A percentile compares a stretch with the other conserved stretches of the same genome.
phyloP scores from a whole-genome alignment of 75 land plant genomes.

The Adiantum capillusveneris region DNA sequence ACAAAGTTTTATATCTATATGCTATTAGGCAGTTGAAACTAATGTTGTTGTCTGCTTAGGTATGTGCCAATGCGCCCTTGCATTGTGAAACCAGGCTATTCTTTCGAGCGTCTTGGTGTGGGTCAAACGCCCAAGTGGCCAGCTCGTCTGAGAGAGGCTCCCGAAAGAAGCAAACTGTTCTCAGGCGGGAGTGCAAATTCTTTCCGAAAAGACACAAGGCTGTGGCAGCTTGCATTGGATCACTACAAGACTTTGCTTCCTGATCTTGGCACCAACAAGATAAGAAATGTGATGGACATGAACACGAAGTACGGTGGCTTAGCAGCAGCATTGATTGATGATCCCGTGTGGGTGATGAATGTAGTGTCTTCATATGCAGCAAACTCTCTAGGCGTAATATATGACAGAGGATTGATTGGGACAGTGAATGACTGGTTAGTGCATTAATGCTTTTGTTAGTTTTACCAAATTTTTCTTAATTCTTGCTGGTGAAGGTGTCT shows the following conservation, averaged over 20 bases:
- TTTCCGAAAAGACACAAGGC: slow-evolving; percentile 56
- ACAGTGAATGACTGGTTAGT: slow-evolving; percentile 77
- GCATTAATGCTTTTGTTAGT: not conserved
- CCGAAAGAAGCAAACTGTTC: slow-evolving; percentile 44
- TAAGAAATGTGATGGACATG: slow-evolving; percentile 95
- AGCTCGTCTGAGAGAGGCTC: slow-evolving; percentile 42
- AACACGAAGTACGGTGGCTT: slow-evolving; percentile 84
- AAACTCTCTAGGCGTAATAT: slow-evolving; percentile 68
- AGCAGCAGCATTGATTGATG: slow-evolving; percentile 61
- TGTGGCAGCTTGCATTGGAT: slow-evolving; percentile 51
- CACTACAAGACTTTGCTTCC: slow-evolving; percentile 72
- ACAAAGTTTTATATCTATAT: not conserved
- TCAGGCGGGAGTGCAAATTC: slow-evolving; percentile 45
- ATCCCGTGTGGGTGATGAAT: slow-evolving; percentile 93
- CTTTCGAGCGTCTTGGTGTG: slow-evolving; percentile 33
- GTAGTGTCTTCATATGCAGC: slow-evolving; percentile 79
- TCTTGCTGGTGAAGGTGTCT: no score
- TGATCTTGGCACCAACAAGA: slow-evolving; percentile 49
- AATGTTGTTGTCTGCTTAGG: no score
- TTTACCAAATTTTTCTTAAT: no score
- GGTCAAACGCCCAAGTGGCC: slow-evolving; percentile 70
- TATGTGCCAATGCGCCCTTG: slow-evolving; percentile 74
- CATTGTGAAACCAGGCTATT: slow-evolving; percentile 37
- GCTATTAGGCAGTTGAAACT: no score
- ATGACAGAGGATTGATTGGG: slow-evolving; percentile 82